Base-by-base conservation (phyloP, 2,329 filamentous ascomycete species). In the Trichophyton mentagrophytes region DNA sequence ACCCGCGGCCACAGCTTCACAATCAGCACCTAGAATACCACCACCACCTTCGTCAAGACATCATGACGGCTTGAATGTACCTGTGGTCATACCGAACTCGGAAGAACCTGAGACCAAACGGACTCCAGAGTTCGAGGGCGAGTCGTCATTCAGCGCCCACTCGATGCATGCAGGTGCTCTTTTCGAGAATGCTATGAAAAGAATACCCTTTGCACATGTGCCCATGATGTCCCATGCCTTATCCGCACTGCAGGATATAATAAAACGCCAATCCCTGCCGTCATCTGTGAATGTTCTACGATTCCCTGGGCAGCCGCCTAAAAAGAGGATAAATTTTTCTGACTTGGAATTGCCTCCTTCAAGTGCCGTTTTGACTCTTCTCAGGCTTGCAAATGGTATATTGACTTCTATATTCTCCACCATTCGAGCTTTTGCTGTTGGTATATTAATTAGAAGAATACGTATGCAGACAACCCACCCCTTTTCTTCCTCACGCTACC, bases 81-180 rank as follows among this genome's bases (percentile, higher is more conserved):
- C 64, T 56, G 61, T 61, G 36, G 33, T 64, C 58, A 61, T 68
- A 63, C 56, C 63, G 63, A 33, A 65, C 65, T 47, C 64, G 71
- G 60, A 70, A 66, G 60, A 70, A 63, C 70, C 62, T 57, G 17
- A 46, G 9, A 33, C 57, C 17, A 61, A 60, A 33, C 58, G 58
- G 11, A 66, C 67, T 1, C 65, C 69, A 2, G 64, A 70, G 2
- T 81, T 79, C 55, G 78, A 80, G 63, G 79, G 78, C 2, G 78
- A 78, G 58, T 79, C 78, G 0, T 77, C 78, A 1, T 72, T 80
- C 20, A 73, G 72, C 36, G 73, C 75, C 6, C 78, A 81, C 62
- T 80, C 78, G 0, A 74, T 73, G 2, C 76, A 78, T 67, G 78
- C 74, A 4, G 78, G 67, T 64, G 71, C 66, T 65, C 76, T 72